These are phyloP conservation scores for Lichtheimia ornata DNA, from an alignment of 371 early-diverging fungal species.

Conservation along the genomic window DNA sequence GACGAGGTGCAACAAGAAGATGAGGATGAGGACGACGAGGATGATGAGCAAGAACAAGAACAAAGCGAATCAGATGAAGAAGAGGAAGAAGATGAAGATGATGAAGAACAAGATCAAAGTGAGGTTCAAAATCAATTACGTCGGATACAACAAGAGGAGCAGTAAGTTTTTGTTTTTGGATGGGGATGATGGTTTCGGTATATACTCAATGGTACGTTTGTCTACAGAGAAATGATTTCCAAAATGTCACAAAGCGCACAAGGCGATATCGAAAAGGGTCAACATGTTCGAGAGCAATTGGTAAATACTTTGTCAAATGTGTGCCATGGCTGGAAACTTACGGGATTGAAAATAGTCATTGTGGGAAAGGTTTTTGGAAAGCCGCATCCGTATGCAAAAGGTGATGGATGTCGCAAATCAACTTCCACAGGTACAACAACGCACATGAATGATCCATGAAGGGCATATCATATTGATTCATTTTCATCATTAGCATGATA, in stretches of 20 bases:
- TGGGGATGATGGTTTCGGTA: neutral
- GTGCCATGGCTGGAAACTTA: neutral
- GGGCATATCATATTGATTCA: too few species aligned
- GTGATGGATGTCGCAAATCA: slow-evolving; percentile 74
- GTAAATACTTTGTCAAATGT: slow-evolving; percentile 14
- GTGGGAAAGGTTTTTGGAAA: slow-evolving; percentile 88
- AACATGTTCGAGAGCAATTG: slow-evolving; percentile 80
- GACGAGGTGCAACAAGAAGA: slow-evolving; percentile 70
- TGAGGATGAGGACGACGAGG: slow-evolving; percentile 34
- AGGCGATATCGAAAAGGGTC: slow-evolving; percentile 86
- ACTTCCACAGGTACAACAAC: slow-evolving; percentile 63
- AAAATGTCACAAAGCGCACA: slow-evolving; percentile 71
- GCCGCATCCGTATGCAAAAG: slow-evolving; percentile 89
- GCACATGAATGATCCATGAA: too few species aligned
- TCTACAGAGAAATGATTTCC: slow-evolving; percentile 56
- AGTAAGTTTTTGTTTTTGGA: slow-evolving; percentile 29
- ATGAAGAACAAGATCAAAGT: slow-evolving; percentile 19
- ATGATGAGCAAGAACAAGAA: slow-evolving; percentile 25
- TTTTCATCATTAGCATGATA: slow-evolving; percentile 23
- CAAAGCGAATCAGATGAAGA: slow-evolving; percentile 28
- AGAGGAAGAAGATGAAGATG: slow-evolving; percentile 19
- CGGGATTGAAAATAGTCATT: slow-evolving; percentile 47
- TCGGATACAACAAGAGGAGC: slow-evolving; percentile 81
- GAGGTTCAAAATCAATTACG: slow-evolving; percentile 69
- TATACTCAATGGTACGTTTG: neutral